Base-by-base conservation (phyloP, 83 land plant genomes). In the Thuja plicata region DNA sequence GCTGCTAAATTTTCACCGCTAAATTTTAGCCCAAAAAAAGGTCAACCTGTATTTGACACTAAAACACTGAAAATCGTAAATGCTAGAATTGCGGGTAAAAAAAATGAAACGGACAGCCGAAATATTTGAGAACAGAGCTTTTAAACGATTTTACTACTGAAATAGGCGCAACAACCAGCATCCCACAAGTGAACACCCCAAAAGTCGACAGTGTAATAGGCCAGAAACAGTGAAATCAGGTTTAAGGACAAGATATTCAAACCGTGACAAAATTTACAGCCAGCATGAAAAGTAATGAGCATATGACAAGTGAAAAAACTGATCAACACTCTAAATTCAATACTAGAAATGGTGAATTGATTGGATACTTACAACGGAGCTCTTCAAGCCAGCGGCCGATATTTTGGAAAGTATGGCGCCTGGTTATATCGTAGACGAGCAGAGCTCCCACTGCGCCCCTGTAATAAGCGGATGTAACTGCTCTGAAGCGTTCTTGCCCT, bases 311-410 rank as follows among this genome's bases (percentile, higher is more conserved):
- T 8, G 30, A 27, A 5, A 19, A 66, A 24, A 5, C 0, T 21
- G 24, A 21, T 60, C 8, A 60, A 16, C 19, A 21, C 8, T 21
- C 70, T 60, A 60, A 21, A 6, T 32, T 73, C 32, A 35, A 70
- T 32, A 70, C 32, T 17, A n/a, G 9, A 70, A 24, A 24, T n/a
- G 74, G 0, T 24, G 8, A 88, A 45, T 6, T 7, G 9, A 73
- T 81, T 37, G 17, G 62, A 35, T 55, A 13, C 96, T 92, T 91
- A 95, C 96, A 92, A 45, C 93, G 94, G 52, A 95, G 92, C 87
- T 95, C 96, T 88, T 92, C 93, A 41, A 95, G 92, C 96, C 96
- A 95, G 88, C 95, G 90, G 80, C 95, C 94, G 88, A 95, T 89
- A 82, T 90, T 91, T 30, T 95, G 93, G 92, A 94, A 94, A 9